phyloP scores from a whole-genome alignment of 2,329 filamentous ascomycete species.

The Colletotrichum theobromicola region DNA sequence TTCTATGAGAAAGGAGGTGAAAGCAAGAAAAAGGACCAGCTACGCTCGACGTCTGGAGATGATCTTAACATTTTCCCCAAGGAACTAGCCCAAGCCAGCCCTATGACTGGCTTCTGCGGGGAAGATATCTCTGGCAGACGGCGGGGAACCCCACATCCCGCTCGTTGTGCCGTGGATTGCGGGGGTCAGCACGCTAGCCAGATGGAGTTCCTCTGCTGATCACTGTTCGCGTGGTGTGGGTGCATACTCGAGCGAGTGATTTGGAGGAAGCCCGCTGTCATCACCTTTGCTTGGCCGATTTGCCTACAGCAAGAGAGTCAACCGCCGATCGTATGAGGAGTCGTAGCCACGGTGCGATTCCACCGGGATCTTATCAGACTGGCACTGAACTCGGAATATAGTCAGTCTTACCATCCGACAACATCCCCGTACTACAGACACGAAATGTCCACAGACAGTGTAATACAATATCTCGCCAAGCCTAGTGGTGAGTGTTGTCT shows the following conservation, averaged over 20 bases:
- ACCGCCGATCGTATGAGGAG: neutral
- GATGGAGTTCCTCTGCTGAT: neutral
- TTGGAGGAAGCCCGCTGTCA: neutral
- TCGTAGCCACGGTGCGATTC: neutral
- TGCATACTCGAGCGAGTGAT: neutral
- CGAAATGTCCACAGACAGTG: neutral
- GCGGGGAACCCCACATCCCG: neutral
- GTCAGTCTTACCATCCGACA: neutral
- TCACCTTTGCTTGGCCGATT: neutral
- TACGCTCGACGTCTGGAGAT: neutral
- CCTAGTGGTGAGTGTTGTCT: neutral
- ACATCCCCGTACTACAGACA: neutral
- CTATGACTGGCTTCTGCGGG: neutral
- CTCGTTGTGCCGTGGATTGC: neutral
- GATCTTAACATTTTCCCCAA: fast-evolving
- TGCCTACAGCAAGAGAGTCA: neutral
- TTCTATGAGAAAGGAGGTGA: too few species aligned
- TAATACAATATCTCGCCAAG: neutral
- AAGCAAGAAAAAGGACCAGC: neutral
- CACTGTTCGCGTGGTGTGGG: neutral
- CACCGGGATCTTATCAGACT: fast-evolving
- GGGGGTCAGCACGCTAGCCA: neutral
- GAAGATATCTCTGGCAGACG: neutral
- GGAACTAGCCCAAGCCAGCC: fast-evolving
- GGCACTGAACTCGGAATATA: neutral